Percentiles rank a stretch among this genome's conserved stretches.
phyloP scores from a whole-genome alignment of 2,329 filamentous ascomycete genomes.

The Chaetoscypha palmicola region DNA sequence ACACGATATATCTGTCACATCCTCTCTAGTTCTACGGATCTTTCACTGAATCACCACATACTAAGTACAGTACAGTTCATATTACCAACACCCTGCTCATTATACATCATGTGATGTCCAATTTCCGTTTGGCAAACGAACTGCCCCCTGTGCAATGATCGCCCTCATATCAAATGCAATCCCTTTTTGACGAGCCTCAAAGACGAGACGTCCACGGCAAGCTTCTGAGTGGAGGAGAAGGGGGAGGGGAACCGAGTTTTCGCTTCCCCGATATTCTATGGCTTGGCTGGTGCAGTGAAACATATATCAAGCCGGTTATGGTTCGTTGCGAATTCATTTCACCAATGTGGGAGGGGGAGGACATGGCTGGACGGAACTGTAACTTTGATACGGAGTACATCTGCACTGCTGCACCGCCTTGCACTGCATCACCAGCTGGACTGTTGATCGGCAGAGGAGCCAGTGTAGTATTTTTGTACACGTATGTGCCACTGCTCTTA shows the following conservation, averaged over 20 bases:
- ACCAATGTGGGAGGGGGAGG: background rate
- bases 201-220: too few species aligned
- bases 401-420: background rate
- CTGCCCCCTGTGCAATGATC: slow-evolving; percentile 5
- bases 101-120: slow-evolving; percentile 3
- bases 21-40: too few species aligned
- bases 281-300: slow-evolving; percentile 3
- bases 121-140: background rate
- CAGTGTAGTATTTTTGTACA: background rate
- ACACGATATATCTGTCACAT: too few species aligned
- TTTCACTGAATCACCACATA: too few species aligned
- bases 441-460: background rate
- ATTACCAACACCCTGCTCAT: background rate
- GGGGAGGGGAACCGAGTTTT: too few species aligned
- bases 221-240: too few species aligned
- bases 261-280: too few species aligned
- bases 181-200: background rate
- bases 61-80: too few species aligned
- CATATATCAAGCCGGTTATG: slow-evolving; percentile 1
- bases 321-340: too few species aligned
- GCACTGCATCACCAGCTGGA: slow-evolving; percentile 1
- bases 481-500: too few species aligned
- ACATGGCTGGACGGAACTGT: background rate
- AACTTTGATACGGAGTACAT: too few species aligned
- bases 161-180: background rate